These are phyloP conservation scores for Penicillium nordicum DNA, from an alignment of 2,329 filamentous ascomycete species.

Conservation along the genomic window DNA sequence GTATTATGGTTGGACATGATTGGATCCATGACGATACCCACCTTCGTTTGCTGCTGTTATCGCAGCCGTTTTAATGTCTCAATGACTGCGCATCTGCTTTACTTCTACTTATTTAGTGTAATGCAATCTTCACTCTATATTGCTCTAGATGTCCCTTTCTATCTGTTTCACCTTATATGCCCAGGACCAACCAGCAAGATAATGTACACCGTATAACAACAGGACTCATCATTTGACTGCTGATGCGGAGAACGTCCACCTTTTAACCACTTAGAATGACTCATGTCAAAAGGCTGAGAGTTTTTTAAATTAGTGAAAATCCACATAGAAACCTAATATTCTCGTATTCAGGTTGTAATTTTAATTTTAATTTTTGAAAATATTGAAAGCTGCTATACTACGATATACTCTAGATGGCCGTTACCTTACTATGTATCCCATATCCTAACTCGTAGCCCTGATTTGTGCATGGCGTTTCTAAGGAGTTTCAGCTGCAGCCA, in stretches of 20 bases:
- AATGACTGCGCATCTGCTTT: constrained; percentile 1
- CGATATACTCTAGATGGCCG: neutral
- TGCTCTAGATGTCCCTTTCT: neutral
- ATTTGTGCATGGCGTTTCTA: neutral
- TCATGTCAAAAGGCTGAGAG: neutral
- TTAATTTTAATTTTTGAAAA: neutral
- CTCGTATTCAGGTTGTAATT: neutral
- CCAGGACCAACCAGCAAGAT: neutral
- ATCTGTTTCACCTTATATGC: neutral
- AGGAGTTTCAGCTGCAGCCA: too few species aligned
- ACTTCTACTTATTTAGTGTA: constrained; percentile 7
- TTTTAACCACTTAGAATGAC: neutral
- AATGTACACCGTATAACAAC: neutral
- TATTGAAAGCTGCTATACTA: neutral
- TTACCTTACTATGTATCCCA: neutral
- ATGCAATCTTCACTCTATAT: neutral
- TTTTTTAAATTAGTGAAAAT: neutral
- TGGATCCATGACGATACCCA: constrained; percentile 33
- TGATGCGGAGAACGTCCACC: neutral
- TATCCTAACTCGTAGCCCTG: neutral
- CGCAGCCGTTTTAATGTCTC: constrained; percentile 2
- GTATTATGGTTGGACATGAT: constrained; percentile 17
- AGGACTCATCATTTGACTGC: neutral
- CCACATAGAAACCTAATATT: neutral
- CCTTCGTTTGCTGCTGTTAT: constrained; percentile 22